These are phyloP conservation scores for Azolla pinnata DNA, from an alignment of 75 land plant genomes.

Conservation along the genomic window DNA sequence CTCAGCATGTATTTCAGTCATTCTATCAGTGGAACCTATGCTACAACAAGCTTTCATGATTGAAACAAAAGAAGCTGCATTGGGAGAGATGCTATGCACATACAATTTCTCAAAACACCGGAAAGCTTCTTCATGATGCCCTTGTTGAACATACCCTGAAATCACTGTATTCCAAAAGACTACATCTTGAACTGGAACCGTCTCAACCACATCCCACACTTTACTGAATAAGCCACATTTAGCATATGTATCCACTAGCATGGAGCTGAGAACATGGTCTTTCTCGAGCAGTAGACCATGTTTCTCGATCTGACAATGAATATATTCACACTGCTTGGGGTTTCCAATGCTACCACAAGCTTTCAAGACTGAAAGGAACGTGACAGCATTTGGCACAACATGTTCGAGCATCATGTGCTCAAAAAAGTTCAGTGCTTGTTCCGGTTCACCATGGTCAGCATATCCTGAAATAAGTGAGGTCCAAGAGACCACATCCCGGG, in stretches of 20 bases:
- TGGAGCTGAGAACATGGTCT: too few species aligned
- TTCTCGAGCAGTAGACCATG: too few species aligned
- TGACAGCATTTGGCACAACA: too few species aligned
- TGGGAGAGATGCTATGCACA: not conserved
- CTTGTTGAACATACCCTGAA: conserved; percentile 5
- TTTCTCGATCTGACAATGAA: too few species aligned
- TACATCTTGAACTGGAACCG: conserved; percentile 18
- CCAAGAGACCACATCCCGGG: too few species aligned
- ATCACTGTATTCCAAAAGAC: conserved; percentile 8
- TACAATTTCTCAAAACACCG: not conserved
- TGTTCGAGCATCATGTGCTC: too few species aligned
- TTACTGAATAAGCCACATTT: conserved; percentile 8
- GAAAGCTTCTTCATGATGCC: not conserved
- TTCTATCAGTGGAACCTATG: conserved; percentile 20
- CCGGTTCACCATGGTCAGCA: too few species aligned
- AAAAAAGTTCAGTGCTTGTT: too few species aligned
- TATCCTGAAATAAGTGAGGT: too few species aligned
- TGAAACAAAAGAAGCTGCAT: not conserved
- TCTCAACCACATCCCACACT: conserved; percentile 31
- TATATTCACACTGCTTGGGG: too few species aligned
- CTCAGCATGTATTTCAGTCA: not conserved
- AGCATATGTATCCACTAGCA: conserved; percentile 14
- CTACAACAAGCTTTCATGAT: not conserved
- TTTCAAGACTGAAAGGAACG: too few species aligned
- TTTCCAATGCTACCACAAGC: too few species aligned